Evolutionary conservation across 768 basidiomycete species (phyloP), one percentile per base, ranked within the genome.

Genomic region (Fistulinella prunicolor): DNA sequence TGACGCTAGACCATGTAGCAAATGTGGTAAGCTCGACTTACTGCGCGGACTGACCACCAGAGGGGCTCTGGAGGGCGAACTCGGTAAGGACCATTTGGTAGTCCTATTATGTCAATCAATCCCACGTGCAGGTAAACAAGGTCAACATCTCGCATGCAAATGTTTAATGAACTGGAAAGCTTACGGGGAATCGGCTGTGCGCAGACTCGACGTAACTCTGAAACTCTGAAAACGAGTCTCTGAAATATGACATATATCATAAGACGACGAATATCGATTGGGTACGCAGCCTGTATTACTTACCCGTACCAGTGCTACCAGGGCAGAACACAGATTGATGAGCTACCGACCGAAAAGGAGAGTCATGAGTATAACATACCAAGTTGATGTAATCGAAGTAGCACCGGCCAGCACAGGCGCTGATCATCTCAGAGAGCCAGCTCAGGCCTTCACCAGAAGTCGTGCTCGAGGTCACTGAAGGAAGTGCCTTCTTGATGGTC

Each of bases 401-500:
- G 50, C 70, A 72, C n/a, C 44, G n/a, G 17, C 69, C 67, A 23
- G 49, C 60, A 47, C 70, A 72, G 9, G 68, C 68, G 16, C 34
- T 42, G 46, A 72, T 63, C 61, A 73, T 65, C 42, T 68, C 42
- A 19, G 60, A 56, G 21, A 72, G 21, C 71, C 70, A 72, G 26
- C 58, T 60, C 21, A 72, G 45, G 14, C 70, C 70, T 46, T 70
- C 37, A 1, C 69, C 69, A 28, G 69, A 19, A 5, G 45, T 22
- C 10, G 49, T 44, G 19, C 68, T 70, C 20, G 70, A 67, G 9
- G 69, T 65, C 7, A 72, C 61, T 0, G 70, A 63, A 4, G 70
- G 70, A 24, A 72, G 65, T 2, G 70, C 70, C 44, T 70, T 72
- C 61, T 67, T 68, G 34, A 71, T 67, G 1, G 62, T 9, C 70